Evolutionary conservation across 306 rosid species (phyloP), one percentile per base, ranked within the genome.

Genomic region (Gastrolobium bilobum): DNA sequence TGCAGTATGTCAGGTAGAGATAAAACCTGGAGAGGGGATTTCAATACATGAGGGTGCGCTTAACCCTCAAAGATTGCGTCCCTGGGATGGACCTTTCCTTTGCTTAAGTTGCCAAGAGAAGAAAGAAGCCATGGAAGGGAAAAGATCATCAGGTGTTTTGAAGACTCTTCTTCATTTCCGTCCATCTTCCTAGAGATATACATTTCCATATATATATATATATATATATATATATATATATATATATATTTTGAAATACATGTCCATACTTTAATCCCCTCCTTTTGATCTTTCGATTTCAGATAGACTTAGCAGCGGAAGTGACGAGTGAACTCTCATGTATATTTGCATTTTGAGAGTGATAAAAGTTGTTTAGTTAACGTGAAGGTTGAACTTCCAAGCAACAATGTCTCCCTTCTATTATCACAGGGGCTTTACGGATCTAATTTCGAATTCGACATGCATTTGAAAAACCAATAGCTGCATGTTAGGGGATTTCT

Each of bases 81-180:
- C 98, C 26, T 96, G 99, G 98, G 99, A 96, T 53, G 99, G 99
- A 66, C 99, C 99, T 69, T 96, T 96, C 84, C 92, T 96, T 72
- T 96, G 99, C 77, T 43, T n/a, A 52, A 88, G 97, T 91, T 96
- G 99, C 83, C 98, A 93, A 78, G 99, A 85, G 87, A 96, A 96
- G 88, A 93, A 91, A 89, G 99, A 91, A 81, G 99, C 99, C 79
- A 96, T 96, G 99, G 99, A 96, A 87, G 99, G 98, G 81, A 93
- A 91, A 84, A 87, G 88, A 91, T 74, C 79, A 14, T 68, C 86
- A 43, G 98, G 98, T 85, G 71, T 88, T 87, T 79, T 52, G 65
- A 76, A 42, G 20, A 35, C 39, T 74, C 59, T 61, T 7, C 10
- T 59, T 80, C 38, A 46, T 71, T 74, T 31, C 73, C 62, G 48